These are phyloP conservation scores for Lichtheimia corymbifera DNA, from an alignment of 371 early-diverging fungal genomes.

Conservation along the genomic window DNA sequence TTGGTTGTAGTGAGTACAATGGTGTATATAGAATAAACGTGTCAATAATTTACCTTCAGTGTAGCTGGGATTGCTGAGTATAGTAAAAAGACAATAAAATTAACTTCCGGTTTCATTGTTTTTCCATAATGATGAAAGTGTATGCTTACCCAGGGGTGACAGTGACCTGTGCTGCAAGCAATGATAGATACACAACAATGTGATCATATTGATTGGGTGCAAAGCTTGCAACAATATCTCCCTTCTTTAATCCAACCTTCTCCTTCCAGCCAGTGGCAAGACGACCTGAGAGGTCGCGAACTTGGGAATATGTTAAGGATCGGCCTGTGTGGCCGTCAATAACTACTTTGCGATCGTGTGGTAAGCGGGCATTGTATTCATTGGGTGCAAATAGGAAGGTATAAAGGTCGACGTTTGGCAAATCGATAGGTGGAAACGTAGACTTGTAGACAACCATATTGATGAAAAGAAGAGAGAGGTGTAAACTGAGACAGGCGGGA, in stretches of 20 bases:
- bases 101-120: not conserved
- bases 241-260: slow-evolving; percentile 59
- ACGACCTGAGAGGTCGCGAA: slow-evolving; percentile 46
- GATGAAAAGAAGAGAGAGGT: not conserved
- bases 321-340: slow-evolving; percentile 62
- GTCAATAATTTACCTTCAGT: slow-evolving; percentile 19
- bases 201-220: slow-evolving; percentile 66
- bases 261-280: slow-evolving; percentile 67
- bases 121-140: not conserved
- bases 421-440: slow-evolving; percentile 29
- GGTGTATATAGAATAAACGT: not conserved
- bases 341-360: slow-evolving; percentile 41
- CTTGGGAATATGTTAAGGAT: slow-evolving; percentile 62
- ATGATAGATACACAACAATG: slow-evolving; percentile 37
- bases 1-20: not conserved
- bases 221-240: slow-evolving; percentile 74
- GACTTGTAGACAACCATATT: slow-evolving; percentile 41
- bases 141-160: slow-evolving; percentile 40
- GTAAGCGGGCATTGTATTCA: slow-evolving; percentile 35
- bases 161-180: slow-evolving; percentile 39
- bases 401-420: slow-evolving; percentile 69
- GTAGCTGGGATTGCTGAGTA: slow-evolving; percentile 19
- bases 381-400: slow-evolving; percentile 57
- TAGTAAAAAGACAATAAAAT: no score
- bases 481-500: not conserved